phyloP scores from a whole-genome alignment of 441 rosid genomes.

The Gossypium davidsonii region DNA sequence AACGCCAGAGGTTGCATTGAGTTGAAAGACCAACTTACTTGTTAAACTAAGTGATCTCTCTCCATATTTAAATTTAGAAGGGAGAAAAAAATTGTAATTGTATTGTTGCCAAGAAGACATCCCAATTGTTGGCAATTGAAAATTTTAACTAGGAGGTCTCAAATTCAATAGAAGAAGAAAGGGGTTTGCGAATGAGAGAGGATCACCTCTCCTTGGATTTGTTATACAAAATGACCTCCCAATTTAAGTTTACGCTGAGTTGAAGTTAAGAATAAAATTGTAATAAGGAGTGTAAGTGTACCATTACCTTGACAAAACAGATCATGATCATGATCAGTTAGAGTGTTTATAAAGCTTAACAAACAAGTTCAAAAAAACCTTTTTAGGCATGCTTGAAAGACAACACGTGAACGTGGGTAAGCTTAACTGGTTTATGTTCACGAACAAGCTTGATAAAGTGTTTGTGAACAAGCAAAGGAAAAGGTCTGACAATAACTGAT shows the following conservation, averaged over 20 bases:
- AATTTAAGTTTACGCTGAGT: neutral
- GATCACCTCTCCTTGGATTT: conserved; percentile 2
- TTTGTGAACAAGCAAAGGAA: neutral
- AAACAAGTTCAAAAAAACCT: neutral
- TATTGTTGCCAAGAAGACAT: neutral
- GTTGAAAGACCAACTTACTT: neutral
- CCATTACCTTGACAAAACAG: neutral
- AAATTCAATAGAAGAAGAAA: neutral
- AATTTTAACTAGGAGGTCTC: neutral
- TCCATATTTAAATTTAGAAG: neutral
- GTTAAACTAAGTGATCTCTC: neutral
- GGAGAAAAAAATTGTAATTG: neutral
- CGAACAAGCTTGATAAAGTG: neutral
- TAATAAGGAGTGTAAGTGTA: neutral
- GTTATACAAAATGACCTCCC: neutral
- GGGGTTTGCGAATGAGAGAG: neutral
- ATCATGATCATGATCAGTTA: neutral
- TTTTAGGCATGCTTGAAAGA: neutral
- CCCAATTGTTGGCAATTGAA: neutral
- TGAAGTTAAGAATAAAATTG: neutral
- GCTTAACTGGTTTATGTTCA: neutral
- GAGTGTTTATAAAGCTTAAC: conserved; percentile 1
- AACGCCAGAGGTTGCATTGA: neutral
- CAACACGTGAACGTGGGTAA: neutral
- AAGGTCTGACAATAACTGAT: neutral